Evolutionary conservation across 805 yeast genomes (phyloP), one percentile per base, ranked within the genome.

Genomic region (Pichia occidentalis): DNA sequence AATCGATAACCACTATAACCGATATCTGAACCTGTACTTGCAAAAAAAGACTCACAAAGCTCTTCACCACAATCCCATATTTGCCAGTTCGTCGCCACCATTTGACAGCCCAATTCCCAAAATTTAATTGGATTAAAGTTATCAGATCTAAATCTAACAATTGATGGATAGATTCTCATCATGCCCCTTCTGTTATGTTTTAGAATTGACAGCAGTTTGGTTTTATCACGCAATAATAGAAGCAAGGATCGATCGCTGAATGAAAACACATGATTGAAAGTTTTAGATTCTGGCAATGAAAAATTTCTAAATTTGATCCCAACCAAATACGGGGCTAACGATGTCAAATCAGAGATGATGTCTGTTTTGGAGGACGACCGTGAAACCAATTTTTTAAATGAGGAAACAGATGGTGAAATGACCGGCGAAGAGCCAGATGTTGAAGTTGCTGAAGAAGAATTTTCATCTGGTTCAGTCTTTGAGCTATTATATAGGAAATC

Each of bases 21-120:
- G 11, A 38, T 9, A 17, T 20, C 39, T 11, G 69, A 64, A 0
- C 74, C 71, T 12, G 70, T 58, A 35, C 74, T 75, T 27, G 34
- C 29, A 57, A 90, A 86, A 71, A 87, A 63, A 4, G 95, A 85
- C 45, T 83, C 83, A 56, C 87, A 88, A 9, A 92, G 52, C 53
- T 87, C 95, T 54, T 88, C 90, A 0, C 97, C 96, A 13, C 77
- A 42, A 53, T 92, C 98, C 54, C 75, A 80, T 0, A 92, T 80
- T 59, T 90, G 98, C 97, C 97, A 90, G 54, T 90, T 92, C 0
- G 95, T 80, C 0, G 98, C 97, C 4, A 85, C 97, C 86, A 92
- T 75, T 54, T 92, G 98, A 9, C 73, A 80, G 1, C 99, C 99
- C 32, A 71, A 64, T 34, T 68, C 68, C 98, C 99, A 92, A 52